These are phyloP conservation scores for Epichloe sp. DNA, from an alignment of 2,329 filamentous ascomycete genomes.

Conservation along the genomic window DNA sequence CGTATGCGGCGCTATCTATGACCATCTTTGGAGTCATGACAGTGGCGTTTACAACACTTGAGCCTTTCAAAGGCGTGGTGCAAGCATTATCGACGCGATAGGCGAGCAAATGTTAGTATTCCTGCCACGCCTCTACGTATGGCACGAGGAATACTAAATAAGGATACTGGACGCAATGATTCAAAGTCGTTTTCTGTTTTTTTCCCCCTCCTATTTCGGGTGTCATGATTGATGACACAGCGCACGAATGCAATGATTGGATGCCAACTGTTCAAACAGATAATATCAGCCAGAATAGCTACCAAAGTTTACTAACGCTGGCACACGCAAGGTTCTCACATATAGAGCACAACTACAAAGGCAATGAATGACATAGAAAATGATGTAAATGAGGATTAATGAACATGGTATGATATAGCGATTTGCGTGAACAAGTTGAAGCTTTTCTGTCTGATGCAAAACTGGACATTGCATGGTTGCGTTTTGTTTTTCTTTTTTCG, in stretches of 20 bases:
- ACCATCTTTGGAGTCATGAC: conserved; percentile 43
- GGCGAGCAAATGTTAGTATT: background rate
- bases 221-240: background rate
- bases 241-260: background rate
- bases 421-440: background rate
- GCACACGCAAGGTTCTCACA: background rate
- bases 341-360: background rate
- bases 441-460: background rate
- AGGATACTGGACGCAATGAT: background rate
- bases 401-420: background rate
- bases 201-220: background rate
- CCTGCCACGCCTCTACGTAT: background rate
- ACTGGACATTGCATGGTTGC: background rate
- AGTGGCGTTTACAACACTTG: conserved; percentile 38
- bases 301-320: background rate
- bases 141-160: background rate
- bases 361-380: background rate
- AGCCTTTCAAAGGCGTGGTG: conserved; percentile 29
- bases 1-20: conserved; percentile 45
- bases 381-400: background rate
- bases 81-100: conserved; percentile 16
- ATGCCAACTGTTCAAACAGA: background rate
- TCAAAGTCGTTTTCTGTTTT: background rate
- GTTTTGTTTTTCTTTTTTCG: background rate
- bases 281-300: background rate